Evolutionary conservation across 1,284 basidiomycete genomes (phyloP).

Genomic region (Ceratobasidium sp.): DNA sequence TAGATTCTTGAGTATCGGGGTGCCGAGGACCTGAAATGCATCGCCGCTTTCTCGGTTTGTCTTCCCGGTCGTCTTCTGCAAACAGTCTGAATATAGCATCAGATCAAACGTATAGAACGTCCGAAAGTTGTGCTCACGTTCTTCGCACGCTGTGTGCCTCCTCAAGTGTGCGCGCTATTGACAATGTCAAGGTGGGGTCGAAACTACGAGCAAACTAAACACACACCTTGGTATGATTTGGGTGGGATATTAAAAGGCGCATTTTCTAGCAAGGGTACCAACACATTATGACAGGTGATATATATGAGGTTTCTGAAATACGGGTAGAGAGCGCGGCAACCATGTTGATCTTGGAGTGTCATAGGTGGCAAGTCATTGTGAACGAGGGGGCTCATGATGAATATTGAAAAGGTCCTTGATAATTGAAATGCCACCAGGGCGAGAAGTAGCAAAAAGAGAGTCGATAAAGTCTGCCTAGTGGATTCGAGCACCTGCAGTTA

Average conservation of each 20-base stretch:
- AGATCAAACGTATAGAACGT: not conserved
- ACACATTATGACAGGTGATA: constrained; percentile 13
- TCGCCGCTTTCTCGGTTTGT: not conserved
- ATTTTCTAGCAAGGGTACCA: constrained; percentile 5
- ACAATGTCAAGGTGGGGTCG: not conserved
- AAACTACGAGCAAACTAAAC: not conserved
- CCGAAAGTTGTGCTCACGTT: constrained; percentile 4
- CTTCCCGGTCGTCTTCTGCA: not conserved
- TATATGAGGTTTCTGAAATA: constrained; percentile 7
- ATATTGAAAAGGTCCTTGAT: not conserved
- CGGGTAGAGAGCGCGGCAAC: constrained; percentile 49
- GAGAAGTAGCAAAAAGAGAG: not conserved
- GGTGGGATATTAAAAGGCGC: constrained; percentile 12
- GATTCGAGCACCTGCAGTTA: no score
- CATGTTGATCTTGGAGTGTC: constrained; percentile 48
- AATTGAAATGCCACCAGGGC: constrained; percentile 15
- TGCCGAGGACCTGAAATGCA: not conserved
- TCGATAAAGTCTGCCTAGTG: not conserved
- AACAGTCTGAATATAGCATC: constrained; percentile 7
- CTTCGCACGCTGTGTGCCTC: constrained; percentile 10
- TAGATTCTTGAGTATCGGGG: not conserved
- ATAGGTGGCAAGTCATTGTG: not conserved
- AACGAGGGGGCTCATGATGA: constrained; percentile 29
- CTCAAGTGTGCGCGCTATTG: constrained; percentile 21
- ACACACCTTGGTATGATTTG: constrained; percentile 10